Conservation (phyloP, 2,329 filamentous ascomycete genomes). For the Endothia cerciana region DNA sequence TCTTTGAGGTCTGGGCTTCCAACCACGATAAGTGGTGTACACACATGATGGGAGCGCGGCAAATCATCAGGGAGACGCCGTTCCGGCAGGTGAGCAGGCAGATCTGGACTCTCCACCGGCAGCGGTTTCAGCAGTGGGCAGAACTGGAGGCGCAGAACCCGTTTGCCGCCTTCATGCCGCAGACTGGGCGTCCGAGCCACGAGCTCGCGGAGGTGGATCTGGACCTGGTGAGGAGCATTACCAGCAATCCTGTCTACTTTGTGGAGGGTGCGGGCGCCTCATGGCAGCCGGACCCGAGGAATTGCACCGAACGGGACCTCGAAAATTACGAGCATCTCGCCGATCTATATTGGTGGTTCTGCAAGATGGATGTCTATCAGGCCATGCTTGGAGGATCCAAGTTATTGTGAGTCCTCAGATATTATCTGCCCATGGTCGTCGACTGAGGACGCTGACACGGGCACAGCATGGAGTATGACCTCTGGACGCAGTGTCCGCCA, state of each 20-base stretch:
- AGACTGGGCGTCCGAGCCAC: conserved; percentile 31
- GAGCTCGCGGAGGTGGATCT: conserved; percentile 48
- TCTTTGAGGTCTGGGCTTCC: conserved; percentile 92
- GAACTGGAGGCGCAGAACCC: conserved; percentile 25
- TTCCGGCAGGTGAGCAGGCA: conserved; percentile 73
- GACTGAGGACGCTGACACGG: conserved; percentile 32
- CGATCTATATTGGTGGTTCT: conserved; percentile 95
- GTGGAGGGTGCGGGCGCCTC: conserved; percentile 30
- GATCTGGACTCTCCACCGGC: conserved; percentile 65
- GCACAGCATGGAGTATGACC: conserved; percentile 73
- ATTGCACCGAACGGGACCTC: conserved; percentile 64
- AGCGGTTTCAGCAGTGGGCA: conserved; percentile 34
- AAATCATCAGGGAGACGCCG: conserved; percentile 82
- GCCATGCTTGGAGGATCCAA: conserved; percentile 84
- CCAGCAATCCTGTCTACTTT: conserved; percentile 42
- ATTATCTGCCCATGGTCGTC: background rate
- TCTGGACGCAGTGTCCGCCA: conserved; percentile 87
- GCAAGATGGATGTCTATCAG: conserved; percentile 91
- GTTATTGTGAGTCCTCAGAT: conserved; percentile 69
- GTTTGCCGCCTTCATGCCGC: conserved; percentile 34
- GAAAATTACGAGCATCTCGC: conserved; percentile 79
- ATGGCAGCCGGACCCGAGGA: conserved; percentile 19
- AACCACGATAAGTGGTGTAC: conserved; percentile 97
- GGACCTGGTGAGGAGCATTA: conserved; percentile 46
- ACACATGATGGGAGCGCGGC: conserved; percentile 82